Base-by-base conservation (phyloP, 1,139 yeast genomes). In the Geotrichum phurueaensis region DNA sequence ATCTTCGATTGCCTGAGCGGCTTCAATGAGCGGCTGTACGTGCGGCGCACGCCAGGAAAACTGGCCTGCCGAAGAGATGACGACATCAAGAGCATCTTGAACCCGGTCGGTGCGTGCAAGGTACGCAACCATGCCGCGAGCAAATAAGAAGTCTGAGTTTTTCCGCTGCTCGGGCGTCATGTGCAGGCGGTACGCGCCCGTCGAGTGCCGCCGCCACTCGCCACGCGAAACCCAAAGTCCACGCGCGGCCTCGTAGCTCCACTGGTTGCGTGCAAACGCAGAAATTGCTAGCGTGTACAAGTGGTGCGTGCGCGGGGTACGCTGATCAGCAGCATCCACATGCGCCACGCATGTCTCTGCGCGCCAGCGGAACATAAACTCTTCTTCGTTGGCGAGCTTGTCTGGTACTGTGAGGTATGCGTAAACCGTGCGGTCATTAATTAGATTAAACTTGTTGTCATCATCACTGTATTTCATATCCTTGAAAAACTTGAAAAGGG, bases 191-290 rank as follows among this genome's bases (percentile, higher is more conserved):
- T 85, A 89, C 0, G 66, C 20, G 33, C 60, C 54, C 9, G 43
- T 65, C 0, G 63, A 55, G 0, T 89, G 79, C 63, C 84, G 84
- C 56, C 97, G 78, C 74, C 79, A 89, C 50, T 72, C 66, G 1
- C 97, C 97, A 69, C 97, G 80, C 69, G 88, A 96, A 1, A 75
- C 73, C 96, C 97, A 89, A 1, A 87, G 78, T 47, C 75, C 72
- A 61, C 84, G 84, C 2, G 92, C 91, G 69, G 86, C 81, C 0
- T 76, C 77, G 56, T 80, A 74, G 63, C 54, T 25, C 63, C 85
- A 79, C 31, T 77, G 76, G 67, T 82, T 81, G 56, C 77, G 77
- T 4, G 82, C 81, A 2, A 91, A 88, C 0, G 91, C 90, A 56
- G 82, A 80, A 66, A 91, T 75, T 4, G 89, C 85, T 22, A 86